Conservation (phyloP, 228 moss, liverwort and hornwort genomes). For the Sphagnum magellanicum region DNA sequence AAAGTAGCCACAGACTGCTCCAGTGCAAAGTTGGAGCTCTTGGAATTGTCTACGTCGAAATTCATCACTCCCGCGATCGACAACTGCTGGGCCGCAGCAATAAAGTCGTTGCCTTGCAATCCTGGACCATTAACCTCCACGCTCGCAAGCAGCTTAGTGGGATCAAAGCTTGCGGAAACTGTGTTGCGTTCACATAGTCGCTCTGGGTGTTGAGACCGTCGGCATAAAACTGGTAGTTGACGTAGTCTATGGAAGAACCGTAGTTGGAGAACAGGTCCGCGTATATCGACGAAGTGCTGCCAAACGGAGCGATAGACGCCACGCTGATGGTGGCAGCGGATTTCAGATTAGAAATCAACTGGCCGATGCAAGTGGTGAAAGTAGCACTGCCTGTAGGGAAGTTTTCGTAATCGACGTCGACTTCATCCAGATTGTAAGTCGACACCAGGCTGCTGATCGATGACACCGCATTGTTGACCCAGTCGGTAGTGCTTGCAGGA, state of each 20-base stretch:
- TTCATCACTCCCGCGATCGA: constrained; percentile 33
- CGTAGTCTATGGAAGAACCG: constrained; percentile 19
- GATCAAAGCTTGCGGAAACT: constrained; percentile 7
- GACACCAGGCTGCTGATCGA: constrained; percentile 25
- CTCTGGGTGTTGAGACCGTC: constrained; percentile 6
- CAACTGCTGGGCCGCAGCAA: constrained; percentile 12
- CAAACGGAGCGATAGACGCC: constrained; percentile 36
- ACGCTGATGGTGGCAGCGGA: constrained; percentile 14
- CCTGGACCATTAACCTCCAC: constrained; percentile 10
- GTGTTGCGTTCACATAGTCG: constrained; percentile 10
- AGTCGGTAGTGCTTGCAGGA: constrained; percentile 12
- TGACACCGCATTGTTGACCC: constrained; percentile 35
- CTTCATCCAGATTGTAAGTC: constrained; percentile 36
- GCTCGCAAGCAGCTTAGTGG: constrained; percentile 12
- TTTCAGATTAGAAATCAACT: constrained; percentile 27
- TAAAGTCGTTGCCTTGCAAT: constrained; percentile 13
- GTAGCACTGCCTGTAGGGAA: constrained; percentile 2
- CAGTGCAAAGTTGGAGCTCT: constrained; percentile 6
- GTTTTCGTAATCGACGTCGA: constrained; percentile 61
- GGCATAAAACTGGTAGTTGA: constrained; percentile 38
- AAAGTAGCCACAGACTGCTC: constrained; percentile 6
- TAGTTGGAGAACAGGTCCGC: background rate
- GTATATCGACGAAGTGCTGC: constrained; percentile 1
- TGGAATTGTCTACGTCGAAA: constrained; percentile 19
- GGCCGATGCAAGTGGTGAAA: constrained; percentile 29